A percentile compares a stretch with the other conserved stretches of the same genome.
Conservation (phyloP, 1,139 yeast species). For the Magnusiomyces fungicola region DNA sequence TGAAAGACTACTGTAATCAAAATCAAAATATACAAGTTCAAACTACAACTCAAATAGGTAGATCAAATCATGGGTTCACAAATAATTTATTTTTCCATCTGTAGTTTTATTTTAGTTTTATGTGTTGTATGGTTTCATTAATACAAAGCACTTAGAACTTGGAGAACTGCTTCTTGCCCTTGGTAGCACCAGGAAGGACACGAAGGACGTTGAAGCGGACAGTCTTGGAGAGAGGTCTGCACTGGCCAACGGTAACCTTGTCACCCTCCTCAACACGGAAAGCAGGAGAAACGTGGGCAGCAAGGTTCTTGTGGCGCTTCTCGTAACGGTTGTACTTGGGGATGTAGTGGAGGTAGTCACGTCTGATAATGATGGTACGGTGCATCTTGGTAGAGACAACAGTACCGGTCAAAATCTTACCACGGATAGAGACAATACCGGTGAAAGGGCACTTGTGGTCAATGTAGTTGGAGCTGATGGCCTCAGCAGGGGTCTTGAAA, state of each 20-base stretch:
- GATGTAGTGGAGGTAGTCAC: constrained; percentile 99
- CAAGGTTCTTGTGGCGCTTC: constrained; percentile 99
- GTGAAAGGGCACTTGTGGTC: constrained; percentile 99
- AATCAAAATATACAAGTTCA: neutral
- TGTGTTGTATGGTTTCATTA: constrained; percentile 5
- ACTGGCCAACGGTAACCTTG: constrained; percentile 98
- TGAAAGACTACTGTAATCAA: too few species aligned
- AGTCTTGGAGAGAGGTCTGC: constrained; percentile 99
- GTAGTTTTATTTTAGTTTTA: neutral
- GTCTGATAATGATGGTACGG: constrained; percentile 99
- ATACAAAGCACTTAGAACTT: constrained; percentile 55
- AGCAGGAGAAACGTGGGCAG: constrained; percentile 99
- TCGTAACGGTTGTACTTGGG: constrained; percentile 99
- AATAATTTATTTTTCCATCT: neutral
- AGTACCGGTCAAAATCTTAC: constrained; percentile 91
- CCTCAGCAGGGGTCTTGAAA: constrained; percentile 99
- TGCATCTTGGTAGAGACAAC: constrained; percentile 99
- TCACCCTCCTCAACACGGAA: constrained; percentile 99
- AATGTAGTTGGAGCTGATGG: constrained; percentile 97
- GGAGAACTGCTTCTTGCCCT: constrained; percentile 74
- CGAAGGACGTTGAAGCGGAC: constrained; percentile 99
- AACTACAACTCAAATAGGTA: neutral
- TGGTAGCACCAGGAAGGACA: constrained; percentile 81
- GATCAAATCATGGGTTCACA: neutral
- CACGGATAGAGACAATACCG: constrained; percentile 97